Evolutionary conservation across 192 early-diverging fungal genomes (phyloP).

Genomic region (Anaeromyces robustus): DNA sequence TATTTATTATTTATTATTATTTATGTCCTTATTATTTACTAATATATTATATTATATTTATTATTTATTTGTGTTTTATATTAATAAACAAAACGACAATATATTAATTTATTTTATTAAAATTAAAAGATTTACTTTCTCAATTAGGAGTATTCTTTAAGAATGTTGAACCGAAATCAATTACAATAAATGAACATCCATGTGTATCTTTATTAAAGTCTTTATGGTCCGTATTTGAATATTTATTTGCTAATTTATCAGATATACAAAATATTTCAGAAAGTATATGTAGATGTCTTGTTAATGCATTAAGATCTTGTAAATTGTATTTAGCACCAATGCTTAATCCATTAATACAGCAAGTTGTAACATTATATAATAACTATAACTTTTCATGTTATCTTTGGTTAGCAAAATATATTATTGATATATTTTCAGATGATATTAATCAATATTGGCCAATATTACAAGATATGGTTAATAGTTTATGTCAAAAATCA

Average conservation of each 20-base stretch:
- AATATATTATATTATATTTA: too few species aligned
- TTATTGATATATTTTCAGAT: slow-evolving; percentile 43
- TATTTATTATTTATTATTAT: too few species aligned
- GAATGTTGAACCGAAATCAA: slow-evolving; percentile 28
- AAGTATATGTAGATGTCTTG: slow-evolving; percentile 35
- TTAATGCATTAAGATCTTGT: slow-evolving; percentile 38
- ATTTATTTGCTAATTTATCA: slow-evolving; percentile 32
- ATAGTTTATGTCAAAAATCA: slow-evolving; percentile 33
- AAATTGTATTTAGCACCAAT: slow-evolving; percentile 31
- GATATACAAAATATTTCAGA: slow-evolving; percentile 24
- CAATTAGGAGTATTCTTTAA: slow-evolving; percentile 47
- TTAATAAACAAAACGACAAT: too few species aligned
- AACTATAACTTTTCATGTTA: slow-evolving; percentile 48
- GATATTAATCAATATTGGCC: slow-evolving; percentile 5
- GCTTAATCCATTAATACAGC: slow-evolving; percentile 36
- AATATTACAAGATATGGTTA: slow-evolving; percentile 19
- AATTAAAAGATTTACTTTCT: slow-evolving; percentile 25
- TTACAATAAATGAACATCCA: slow-evolving; percentile 35
- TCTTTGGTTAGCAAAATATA: slow-evolving; percentile 62
- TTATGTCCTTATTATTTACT: too few species aligned
- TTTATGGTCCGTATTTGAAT: slow-evolving; percentile 58
- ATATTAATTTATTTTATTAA: too few species aligned
- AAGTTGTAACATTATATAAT: slow-evolving; percentile 49
- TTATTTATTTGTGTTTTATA: too few species aligned
- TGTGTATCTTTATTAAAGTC: slow-evolving; percentile 43